phyloP scores from a whole-genome alignment of 2,329 filamentous ascomycete species.

The Xylaria polymorpha region DNA sequence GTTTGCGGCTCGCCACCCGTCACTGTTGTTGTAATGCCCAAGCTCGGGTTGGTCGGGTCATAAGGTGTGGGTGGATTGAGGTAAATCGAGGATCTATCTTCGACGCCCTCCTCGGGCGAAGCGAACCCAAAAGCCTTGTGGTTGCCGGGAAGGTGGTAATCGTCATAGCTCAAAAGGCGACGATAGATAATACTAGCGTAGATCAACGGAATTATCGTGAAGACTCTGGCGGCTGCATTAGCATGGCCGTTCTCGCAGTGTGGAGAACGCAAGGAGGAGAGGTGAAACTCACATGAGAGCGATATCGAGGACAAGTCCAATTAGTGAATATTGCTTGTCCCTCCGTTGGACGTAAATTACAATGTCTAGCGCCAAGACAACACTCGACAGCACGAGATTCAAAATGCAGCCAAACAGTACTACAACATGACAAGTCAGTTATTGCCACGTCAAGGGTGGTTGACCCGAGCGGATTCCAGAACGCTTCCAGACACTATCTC shows the following conservation, averaged over 20 bases:
- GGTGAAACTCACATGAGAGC: conserved; percentile 59
- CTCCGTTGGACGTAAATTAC: conserved; percentile 60
- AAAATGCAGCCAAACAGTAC: conserved; percentile 63
- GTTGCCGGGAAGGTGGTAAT: conserved; percentile 62
- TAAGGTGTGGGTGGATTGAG: conserved; percentile 39
- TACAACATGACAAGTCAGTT: too few relatives aligned
- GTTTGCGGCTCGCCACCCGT: conserved; percentile 15
- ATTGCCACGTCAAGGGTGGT: too few relatives aligned
- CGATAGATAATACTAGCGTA: conserved; percentile 63
- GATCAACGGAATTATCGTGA: conserved; percentile 56
- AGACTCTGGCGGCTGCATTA: conserved; percentile 49
- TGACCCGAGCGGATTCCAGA: too few relatives aligned
- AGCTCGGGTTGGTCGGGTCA: conserved; percentile 41
- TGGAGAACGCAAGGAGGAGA: not conserved
- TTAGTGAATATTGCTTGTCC: conserved; percentile 60
- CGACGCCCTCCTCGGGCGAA: conserved; percentile 47
- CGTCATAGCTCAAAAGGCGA: conserved; percentile 61
- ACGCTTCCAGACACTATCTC: too few relatives aligned
- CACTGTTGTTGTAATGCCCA: conserved; percentile 14
- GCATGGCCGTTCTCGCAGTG: conserved; percentile 4
- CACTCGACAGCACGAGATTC: conserved; percentile 60
- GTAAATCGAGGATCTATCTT: conserved; percentile 43
- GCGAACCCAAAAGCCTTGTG: conserved; percentile 61
- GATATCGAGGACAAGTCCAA: conserved; percentile 62
- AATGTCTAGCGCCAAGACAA: conserved; percentile 63